Base-by-base conservation (phyloP, 2,329 filamentous ascomycete species). In the Phaeosphaeriaceae sp. region DNA sequence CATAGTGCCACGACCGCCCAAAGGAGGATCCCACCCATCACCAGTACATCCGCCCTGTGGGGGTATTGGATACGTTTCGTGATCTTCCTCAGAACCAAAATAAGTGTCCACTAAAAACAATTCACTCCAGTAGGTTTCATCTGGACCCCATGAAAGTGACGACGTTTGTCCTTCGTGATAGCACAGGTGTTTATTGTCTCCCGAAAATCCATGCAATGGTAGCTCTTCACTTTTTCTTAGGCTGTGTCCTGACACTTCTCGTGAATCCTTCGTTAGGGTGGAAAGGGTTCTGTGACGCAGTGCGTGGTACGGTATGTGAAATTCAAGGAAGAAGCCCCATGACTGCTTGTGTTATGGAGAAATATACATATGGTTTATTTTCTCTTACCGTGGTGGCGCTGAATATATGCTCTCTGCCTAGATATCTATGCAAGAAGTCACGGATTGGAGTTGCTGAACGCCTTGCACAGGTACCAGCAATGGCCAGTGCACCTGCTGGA, bases 141-240 rank as follows among this genome's bases (percentile, higher is more conserved):
- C 54, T 2, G 50, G 32, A 2, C 59, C 59, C 48, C 50, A 52
- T 3, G 43, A 58, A 13, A 62, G 40, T 0, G 59, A 62, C 6
- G 56, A 62, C 3, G 48, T 58, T 28, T 62, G 54, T 1, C 54
- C 59, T 45, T 60, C 54, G 21, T 62, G 55, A 21, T 54, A 60
- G 33, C 45, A 54, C 6, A 56, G 23, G 6, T 52, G 40, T 15
- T 60, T 42, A 1, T 36, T 3, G 13, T 56, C 54, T 13, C 16
- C 13, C 1, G 57, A 52, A n/a, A 44, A 20, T 3, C 3, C 6
- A 1, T 38, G 37, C 21, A 62, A 48, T 12, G 59, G 59, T 23
- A 62, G 46, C 9, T 42, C 6, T 9, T 43, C 47, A 21, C 43
- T 50, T 33, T 50, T 45, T 16, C 59, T 46, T 6, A 62, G 33